These are phyloP conservation scores for Rhizophagus clarus DNA, from an alignment of 192 early-diverging fungal species.

Conservation along the genomic window DNA sequence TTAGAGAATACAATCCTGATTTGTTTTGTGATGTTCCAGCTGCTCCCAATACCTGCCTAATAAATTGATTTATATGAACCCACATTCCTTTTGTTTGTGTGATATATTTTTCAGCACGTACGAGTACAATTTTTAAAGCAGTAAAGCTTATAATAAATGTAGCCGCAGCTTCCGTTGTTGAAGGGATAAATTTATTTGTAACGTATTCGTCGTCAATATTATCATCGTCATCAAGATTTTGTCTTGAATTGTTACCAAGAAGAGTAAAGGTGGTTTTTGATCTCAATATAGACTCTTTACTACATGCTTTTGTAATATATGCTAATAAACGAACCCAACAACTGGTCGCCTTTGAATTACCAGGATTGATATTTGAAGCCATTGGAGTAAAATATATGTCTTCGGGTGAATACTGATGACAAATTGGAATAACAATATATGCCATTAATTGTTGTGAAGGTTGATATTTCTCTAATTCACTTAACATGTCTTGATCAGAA, in stretches of 20 bases:
- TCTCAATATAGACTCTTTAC: not conserved
- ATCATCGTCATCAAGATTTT: not conserved
- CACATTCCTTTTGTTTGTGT: slow-evolving; percentile 47
- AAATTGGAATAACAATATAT: slow-evolving; percentile 53
- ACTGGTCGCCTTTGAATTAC: slow-evolving; percentile 8
- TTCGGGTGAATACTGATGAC: slow-evolving; percentile 49
- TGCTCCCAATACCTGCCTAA: slow-evolving; percentile 39
- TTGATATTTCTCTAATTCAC: slow-evolving; percentile 44
- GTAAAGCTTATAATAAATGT: slow-evolving; percentile 51
- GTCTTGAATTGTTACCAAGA: not conserved
- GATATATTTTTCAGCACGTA: slow-evolving; percentile 51
- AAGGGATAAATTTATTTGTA: not conserved
- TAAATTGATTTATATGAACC: slow-evolving; percentile 50
- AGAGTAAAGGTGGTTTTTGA: slow-evolving; percentile 1
- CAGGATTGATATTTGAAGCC: slow-evolving; percentile 27
- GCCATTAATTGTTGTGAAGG: slow-evolving; percentile 52
- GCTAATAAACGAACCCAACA: slow-evolving; percentile 19
- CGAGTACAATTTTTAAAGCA: slow-evolving; percentile 55
- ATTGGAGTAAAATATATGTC: slow-evolving; percentile 40
- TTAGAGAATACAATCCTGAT: not conserved
- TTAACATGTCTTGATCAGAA: slow-evolving; percentile 46
- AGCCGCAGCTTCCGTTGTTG: slow-evolving; percentile 35
- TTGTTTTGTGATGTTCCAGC: slow-evolving; percentile 23
- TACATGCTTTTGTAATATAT: slow-evolving; percentile 24
- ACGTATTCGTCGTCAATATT: not conserved